These are phyloP conservation scores for Magnusiomyces magnusii DNA, from an alignment of 1,139 yeast genomes.

Conservation along the genomic window DNA sequence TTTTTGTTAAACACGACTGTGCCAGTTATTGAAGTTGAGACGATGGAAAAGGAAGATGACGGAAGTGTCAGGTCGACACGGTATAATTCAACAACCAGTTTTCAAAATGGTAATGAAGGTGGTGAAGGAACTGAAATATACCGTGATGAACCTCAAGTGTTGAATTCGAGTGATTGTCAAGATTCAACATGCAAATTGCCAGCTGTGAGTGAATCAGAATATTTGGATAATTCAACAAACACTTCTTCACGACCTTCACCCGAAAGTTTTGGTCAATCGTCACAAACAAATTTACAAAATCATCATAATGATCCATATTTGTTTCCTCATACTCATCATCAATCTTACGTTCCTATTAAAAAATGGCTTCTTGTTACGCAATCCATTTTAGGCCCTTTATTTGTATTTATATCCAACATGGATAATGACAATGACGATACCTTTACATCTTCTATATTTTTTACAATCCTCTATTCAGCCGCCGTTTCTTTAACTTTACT, in stretches of 20 bases:
- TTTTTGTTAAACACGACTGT: constrained; percentile 41
- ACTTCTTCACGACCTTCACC: not conserved
- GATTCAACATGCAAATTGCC: not conserved
- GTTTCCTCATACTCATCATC: not conserved
- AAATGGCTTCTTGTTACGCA: constrained; percentile 14
- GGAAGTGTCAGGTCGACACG: not conserved
- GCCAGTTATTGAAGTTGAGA: constrained; percentile 40
- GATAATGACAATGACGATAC: constrained; percentile 5
- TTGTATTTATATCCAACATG: constrained; percentile 11
- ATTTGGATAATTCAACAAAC: not conserved
- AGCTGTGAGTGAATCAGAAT: not conserved
- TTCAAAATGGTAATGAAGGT: not conserved
- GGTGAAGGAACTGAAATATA: not conserved
- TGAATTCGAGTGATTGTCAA: not conserved
- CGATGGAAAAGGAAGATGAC: constrained; percentile 17
- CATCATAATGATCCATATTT: not conserved
- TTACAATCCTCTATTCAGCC: not conserved
- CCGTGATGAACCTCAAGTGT: not conserved
- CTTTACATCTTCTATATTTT: too few relatives aligned
- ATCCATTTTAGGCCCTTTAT: constrained; percentile 15
- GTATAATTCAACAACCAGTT: not conserved
- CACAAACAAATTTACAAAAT: too few relatives aligned
- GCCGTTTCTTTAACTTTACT: constrained; percentile 7
- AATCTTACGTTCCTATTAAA: constrained; percentile 9
- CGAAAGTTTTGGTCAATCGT: too few relatives aligned